Conservation (phyloP, 169 alveolate genomes). For the Neospora caninum region DNA sequence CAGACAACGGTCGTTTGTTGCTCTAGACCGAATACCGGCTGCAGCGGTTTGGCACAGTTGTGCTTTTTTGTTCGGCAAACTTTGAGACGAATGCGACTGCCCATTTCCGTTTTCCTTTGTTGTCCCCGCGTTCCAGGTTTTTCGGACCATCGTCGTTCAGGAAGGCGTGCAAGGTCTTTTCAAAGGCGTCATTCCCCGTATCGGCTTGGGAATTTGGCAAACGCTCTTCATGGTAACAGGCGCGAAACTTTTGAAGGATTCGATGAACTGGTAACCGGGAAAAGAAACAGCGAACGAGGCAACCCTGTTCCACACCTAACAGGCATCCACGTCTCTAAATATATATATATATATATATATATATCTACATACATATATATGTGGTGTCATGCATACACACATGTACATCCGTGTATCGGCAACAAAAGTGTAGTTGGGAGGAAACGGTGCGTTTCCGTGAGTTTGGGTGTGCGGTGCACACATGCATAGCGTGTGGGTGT, state of each 20-base stretch:
- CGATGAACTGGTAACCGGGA: constrained; percentile 20
- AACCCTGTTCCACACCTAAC: not conserved
- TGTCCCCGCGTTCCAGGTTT: not conserved
- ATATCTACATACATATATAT: not conserved
- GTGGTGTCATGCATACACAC: not conserved
- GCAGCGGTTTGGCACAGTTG: too few species aligned
- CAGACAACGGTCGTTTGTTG: too few species aligned
- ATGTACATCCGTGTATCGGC: not conserved
- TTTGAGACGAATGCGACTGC: too few species aligned
- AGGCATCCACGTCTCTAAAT: not conserved
- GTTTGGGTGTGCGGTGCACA: too few species aligned
- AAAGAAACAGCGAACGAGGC: not conserved
- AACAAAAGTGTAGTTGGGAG: too few species aligned
- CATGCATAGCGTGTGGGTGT: not conserved
- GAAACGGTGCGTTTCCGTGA: too few species aligned
- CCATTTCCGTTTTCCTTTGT: too few species aligned
- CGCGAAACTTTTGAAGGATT: constrained; percentile 59
- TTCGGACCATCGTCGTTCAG: constrained; percentile 54
- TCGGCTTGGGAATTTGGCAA: constrained; percentile 80
- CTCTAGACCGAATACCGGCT: too few species aligned
- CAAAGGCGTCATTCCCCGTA: constrained; percentile 79
- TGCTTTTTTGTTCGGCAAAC: too few species aligned
- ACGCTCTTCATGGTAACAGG: constrained; percentile 82
- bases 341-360: not conserved
- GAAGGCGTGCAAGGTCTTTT: constrained; percentile 74